Conservation (phyloP, 164 flowering plant genomes). For the Berberis vulgaris region DNA sequence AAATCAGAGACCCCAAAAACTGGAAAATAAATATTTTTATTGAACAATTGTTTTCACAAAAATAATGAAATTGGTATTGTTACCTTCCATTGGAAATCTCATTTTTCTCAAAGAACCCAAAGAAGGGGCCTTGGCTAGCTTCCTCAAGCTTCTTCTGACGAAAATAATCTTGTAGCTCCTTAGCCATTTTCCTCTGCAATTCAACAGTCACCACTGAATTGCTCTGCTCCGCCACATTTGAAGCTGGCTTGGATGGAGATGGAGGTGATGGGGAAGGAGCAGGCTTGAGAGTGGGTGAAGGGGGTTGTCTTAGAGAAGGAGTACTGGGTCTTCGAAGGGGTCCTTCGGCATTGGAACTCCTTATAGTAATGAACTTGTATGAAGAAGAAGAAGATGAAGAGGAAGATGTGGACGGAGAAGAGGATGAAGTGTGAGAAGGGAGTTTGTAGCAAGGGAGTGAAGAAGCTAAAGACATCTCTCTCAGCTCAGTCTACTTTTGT, state of each 20-base stretch:
- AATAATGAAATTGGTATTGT: not conserved
- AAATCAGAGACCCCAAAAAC: not conserved
- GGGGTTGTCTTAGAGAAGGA: constrained; percentile 37
- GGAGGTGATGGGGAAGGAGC: constrained; percentile 25
- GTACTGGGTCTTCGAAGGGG: constrained; percentile 73
- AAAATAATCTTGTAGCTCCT: constrained; percentile 89
- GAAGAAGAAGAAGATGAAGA: constrained; percentile 25
- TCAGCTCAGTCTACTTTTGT: constrained; percentile 2
- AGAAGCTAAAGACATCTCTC: constrained; percentile 51
- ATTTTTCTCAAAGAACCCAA: constrained; percentile 80
- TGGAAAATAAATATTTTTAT: not conserved
- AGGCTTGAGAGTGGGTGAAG: constrained; percentile 30
- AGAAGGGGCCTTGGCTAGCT: constrained; percentile 77
- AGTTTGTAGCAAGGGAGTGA: constrained; percentile 51
- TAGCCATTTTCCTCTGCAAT: constrained; percentile 90
- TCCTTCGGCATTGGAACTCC: constrained; percentile 77
- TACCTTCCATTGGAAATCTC: constrained; percentile 95
- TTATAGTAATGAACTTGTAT: constrained; percentile 29
- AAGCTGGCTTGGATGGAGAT: constrained; percentile 22
- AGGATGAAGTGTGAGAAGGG: constrained; percentile 11
- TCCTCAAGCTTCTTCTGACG: constrained; percentile 84
- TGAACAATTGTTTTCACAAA: too few species aligned
- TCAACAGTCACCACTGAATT: constrained; percentile 50
- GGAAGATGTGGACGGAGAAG: constrained; percentile 28
- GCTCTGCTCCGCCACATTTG: constrained; percentile 15